These are phyloP conservation scores for Beauveria sp. DNA, from an alignment of 2,329 filamentous ascomycete species.

Conservation along the genomic window DNA sequence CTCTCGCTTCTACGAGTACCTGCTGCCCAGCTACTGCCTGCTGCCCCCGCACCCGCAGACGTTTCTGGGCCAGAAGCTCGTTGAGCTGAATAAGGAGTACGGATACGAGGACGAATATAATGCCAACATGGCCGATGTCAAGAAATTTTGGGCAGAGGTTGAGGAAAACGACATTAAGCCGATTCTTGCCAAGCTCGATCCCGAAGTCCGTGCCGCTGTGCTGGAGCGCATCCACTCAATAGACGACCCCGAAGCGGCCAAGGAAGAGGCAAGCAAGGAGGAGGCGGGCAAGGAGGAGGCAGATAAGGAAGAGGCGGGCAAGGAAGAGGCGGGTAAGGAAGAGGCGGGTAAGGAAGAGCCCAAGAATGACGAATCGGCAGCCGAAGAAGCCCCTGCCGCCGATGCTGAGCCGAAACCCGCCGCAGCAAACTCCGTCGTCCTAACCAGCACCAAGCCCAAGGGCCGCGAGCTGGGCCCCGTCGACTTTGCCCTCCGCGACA, in stretches of 20 bases:
- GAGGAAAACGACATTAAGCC: constrained; percentile 76
- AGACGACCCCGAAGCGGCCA: constrained; percentile 14
- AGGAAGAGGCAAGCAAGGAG: constrained; percentile 17
- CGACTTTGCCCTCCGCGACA: constrained; percentile 59
- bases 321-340: constrained; percentile 11
- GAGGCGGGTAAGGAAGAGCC: constrained; percentile 20
- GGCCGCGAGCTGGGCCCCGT: constrained; percentile 40
- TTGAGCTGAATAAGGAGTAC: constrained; percentile 67
- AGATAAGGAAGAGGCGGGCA: background rate
- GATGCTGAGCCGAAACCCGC: constrained; percentile 16
- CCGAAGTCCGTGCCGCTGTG: constrained; percentile 55
- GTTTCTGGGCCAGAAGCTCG: constrained; percentile 74
- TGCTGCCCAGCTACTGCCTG: constrained; percentile 89
- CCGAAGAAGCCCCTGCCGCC: constrained; percentile 16
- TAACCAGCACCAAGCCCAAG: constrained; percentile 29
- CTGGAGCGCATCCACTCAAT: constrained; percentile 49
- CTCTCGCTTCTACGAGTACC: constrained; percentile 93
- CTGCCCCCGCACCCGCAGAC: constrained; percentile 86
- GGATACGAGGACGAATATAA: constrained; percentile 62
- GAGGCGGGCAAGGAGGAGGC: too few relatives aligned
- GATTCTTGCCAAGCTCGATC: constrained; percentile 53
- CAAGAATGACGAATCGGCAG: constrained; percentile 15
- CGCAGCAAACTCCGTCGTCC: constrained; percentile 16
- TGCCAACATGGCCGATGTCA: constrained; percentile 66
- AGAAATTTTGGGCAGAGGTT: constrained; percentile 72